These are phyloP conservation scores for Amyloporia xantha DNA, from an alignment of 768 basidiomycete genomes.

Conservation along the genomic window DNA sequence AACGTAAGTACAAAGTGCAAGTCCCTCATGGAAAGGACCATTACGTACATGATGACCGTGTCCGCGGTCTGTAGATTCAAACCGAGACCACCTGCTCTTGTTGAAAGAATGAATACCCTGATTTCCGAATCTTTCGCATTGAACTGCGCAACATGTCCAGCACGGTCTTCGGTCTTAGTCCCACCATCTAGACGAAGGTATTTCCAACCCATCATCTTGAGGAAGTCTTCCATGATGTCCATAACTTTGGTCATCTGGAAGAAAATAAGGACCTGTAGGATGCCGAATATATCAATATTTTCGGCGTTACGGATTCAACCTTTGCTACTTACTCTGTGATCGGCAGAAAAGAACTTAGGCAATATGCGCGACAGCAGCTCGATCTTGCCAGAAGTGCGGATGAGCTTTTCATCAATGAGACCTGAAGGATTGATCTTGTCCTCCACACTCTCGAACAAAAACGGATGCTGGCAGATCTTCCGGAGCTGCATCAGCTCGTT, in stretches of 20 bases:
- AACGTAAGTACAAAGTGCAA: background rate
- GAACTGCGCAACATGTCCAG: conserved; percentile 77
- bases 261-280: conserved; percentile 92
- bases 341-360: conserved; percentile 90
- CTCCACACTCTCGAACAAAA: conserved; percentile 92
- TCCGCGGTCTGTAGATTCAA: conserved; percentile 95
- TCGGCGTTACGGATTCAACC: too few species aligned
- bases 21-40: too few species aligned
- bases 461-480: conserved; percentile 98
- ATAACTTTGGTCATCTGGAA: conserved; percentile 99
- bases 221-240: conserved; percentile 96
- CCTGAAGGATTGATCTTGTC: conserved; percentile 85
- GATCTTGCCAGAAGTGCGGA: conserved; percentile 88
- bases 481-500: conserved; percentile 97
- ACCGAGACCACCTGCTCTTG: conserved; percentile 88
- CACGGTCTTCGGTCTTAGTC: conserved; percentile 94
- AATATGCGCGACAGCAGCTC: conserved; percentile 87
- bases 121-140: conserved; percentile 86
- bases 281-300: too few species aligned
- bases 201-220: conserved; percentile 81
- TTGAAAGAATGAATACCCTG: conserved; percentile 90
- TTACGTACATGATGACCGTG: conserved; percentile 85
- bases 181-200: conserved; percentile 93
- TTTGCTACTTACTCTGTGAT: conserved; percentile 74
- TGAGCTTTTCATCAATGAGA: conserved; percentile 75